Conservation (phyloP, 2,329 filamentous ascomycete genomes). For the Coniochaeta sp. region DNA sequence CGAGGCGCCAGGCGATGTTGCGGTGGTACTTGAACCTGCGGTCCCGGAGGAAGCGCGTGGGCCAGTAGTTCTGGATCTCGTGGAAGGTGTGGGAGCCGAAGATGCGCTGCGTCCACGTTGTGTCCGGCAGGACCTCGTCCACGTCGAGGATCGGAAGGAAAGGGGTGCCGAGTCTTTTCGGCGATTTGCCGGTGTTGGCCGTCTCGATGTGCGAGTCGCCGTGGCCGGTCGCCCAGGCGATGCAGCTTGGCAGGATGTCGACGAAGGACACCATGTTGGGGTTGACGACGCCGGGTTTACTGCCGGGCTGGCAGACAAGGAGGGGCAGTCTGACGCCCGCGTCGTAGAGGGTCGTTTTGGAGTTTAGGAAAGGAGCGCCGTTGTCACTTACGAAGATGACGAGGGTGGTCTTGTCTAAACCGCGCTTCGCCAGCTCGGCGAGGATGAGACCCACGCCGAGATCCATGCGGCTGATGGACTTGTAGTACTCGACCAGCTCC, state of each 20-base stretch:
- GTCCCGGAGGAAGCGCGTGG: conserved; percentile 38
- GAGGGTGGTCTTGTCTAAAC: conserved; percentile 28
- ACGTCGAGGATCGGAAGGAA: conserved; percentile 27
- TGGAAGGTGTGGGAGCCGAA: conserved; percentile 47
- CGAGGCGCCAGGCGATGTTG: conserved; percentile 39
- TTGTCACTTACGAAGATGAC: conserved; percentile 42
- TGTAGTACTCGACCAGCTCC: conserved; percentile 35
- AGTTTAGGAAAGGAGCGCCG: conserved; percentile 42
- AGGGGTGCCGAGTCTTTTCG: conserved; percentile 29
- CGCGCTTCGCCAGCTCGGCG: conserved; percentile 21
- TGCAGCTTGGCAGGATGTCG: conserved; percentile 36
- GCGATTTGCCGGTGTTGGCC: conserved; percentile 7
- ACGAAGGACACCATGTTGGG: conserved; percentile 36
- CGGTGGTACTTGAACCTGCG: conserved; percentile 40
- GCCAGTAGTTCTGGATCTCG: conserved; percentile 42
- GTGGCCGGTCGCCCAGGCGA: conserved; percentile 29
- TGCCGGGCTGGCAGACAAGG: conserved; percentile 21
- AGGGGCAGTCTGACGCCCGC: conserved; percentile 36
- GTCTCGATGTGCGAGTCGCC: conserved; percentile 35
- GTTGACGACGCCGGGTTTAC: too few species aligned
- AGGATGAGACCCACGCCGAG: conserved; percentile 33
- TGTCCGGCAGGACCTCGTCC: conserved; percentile 10
- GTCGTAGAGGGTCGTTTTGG: conserved; percentile 43
- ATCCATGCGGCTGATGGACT: conserved; percentile 33
- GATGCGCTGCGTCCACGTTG: conserved; percentile 26